Evolutionary conservation across 2,329 filamentous ascomycete genomes (phyloP), one percentile per base, ranked within the genome.

Genomic region (Myriosclerotinia scirpicola): DNA sequence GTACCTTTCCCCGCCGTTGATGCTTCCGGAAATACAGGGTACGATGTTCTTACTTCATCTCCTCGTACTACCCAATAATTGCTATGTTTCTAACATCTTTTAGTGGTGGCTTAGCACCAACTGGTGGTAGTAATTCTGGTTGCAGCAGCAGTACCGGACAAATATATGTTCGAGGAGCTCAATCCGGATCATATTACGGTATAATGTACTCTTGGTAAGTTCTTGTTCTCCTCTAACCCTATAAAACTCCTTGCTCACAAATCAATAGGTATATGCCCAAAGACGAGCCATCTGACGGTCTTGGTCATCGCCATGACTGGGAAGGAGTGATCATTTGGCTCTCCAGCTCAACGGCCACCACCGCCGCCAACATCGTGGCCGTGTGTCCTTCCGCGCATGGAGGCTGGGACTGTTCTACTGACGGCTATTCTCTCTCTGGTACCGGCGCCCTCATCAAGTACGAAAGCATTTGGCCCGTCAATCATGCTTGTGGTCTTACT

Each of bases 1-100:
- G 85, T 88, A 11, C 85, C 86, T 0, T 89, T 86, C 72, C 85
- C 86, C 0, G 86, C 83, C 1, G 86, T 89, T 1, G 83, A 89
- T 69, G 80, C 80, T 0, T 75, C 77, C 0, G 87, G 86, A 2
- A 80, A 88, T 70, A 87, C 83, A 20, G 79, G 81, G 85, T 87
- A 75, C 67, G 79, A 36, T 3, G n/a, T 34, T 20, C 50, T 34
- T 11, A 22, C 46, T 22, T 15, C 42, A 46, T 20, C 9, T 15
- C 20, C 15, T 12, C 15, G 14, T 26, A 26, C 26, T 26, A 26
- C 17, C 34, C 26, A n/a, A 50, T 66, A 17, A 7, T n/a, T 60
- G 34, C 40, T 12, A 22, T 42, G 2, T 40, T 17, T 54, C 60
- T 65, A 59, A 70, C 6, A 34, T 44, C 1, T 53, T 30, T 55